phyloP scores from a whole-genome alignment of 768 basidiomycete genomes.

The Cyathus striatus region DNA sequence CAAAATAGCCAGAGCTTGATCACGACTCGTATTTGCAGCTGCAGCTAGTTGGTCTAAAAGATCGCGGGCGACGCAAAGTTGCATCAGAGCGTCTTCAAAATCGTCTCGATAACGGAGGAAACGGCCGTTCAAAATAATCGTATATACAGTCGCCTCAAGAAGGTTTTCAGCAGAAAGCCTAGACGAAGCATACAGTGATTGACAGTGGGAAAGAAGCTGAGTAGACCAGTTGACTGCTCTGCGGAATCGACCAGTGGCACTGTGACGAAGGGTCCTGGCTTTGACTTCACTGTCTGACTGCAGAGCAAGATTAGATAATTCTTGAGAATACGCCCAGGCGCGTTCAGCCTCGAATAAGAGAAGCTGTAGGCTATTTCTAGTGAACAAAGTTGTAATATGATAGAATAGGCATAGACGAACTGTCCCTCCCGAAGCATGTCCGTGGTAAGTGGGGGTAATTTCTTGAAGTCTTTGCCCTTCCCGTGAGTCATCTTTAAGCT shows the following conservation, averaged over 20 bases:
- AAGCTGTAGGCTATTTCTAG: slow-evolving; percentile 60
- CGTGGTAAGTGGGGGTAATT: slow-evolving; percentile 57
- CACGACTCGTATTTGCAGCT: slow-evolving; percentile 64
- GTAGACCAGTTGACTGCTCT: slow-evolving; percentile 77
- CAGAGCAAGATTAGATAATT: slow-evolving; percentile 52
- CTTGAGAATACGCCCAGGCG: slow-evolving; percentile 88
- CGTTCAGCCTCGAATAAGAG: slow-evolving; percentile 89
- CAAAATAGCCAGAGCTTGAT: slow-evolving; percentile 81
- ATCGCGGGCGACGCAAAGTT: slow-evolving; percentile 73
- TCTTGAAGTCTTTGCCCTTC: slow-evolving; percentile 88
- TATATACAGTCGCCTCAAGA: slow-evolving; percentile 72
- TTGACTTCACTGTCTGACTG: slow-evolving; percentile 45
- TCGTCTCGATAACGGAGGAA: slow-evolving; percentile 74
- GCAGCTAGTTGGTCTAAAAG: slow-evolving; percentile 66
- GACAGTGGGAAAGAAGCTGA: slow-evolving; percentile 69
- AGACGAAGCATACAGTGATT: slow-evolving; percentile 48
- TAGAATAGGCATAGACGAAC: slow-evolving; percentile 32
- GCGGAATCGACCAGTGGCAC: slow-evolving; percentile 75
- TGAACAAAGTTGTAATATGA: slow-evolving; percentile 36
- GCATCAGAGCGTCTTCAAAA: slow-evolving; percentile 69
- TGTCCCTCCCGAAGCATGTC: slow-evolving; percentile 82
- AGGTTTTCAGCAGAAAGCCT: slow-evolving; percentile 54
- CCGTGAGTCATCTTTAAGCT: slow-evolving; percentile 83
- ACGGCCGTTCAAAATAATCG: slow-evolving; percentile 77
- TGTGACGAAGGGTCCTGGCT: slow-evolving; percentile 59